Percentiles rank a stretch among this genome's conserved stretches.
phyloP scores from a whole-genome alignment of 495 filamentous ascomycete genomes.

The Tuber indicum region DNA sequence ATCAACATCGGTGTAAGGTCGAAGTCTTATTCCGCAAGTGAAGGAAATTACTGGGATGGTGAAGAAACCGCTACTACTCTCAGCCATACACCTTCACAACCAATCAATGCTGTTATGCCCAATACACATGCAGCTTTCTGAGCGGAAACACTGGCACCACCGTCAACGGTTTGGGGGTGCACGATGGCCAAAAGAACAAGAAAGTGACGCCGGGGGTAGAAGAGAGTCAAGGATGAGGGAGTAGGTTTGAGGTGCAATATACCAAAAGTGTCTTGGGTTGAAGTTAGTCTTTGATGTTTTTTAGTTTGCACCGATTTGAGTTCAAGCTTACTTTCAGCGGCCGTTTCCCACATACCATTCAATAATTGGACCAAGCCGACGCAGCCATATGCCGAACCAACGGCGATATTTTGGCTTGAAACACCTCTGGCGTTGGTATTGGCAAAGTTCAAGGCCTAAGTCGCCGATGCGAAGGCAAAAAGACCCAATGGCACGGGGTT shows the following conservation, averaged over 20 bases:
- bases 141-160: constrained; percentile 45
- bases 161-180: constrained; percentile 53
- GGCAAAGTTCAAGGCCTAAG: constrained; percentile 82
- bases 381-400: constrained; percentile 68
- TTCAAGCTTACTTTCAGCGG: constrained; percentile 58
- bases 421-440: constrained; percentile 65
- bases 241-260: constrained; percentile 91
- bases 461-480: constrained; percentile 84
- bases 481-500: constrained; percentile 84
- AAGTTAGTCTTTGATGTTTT: constrained; percentile 12
- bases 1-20: not conserved
- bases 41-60: constrained; percentile 59
- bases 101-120: constrained; percentile 80
- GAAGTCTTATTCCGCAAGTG: not conserved
- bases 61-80: constrained; percentile 91
- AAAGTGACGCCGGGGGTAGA: constrained; percentile 63
- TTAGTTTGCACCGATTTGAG: not conserved
- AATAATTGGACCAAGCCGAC: constrained; percentile 87
- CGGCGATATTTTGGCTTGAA: constrained; percentile 58
- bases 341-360: constrained; percentile 99
- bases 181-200: constrained; percentile 69
- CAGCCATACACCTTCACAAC: constrained; percentile 82
- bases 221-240: constrained; percentile 50
- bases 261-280: constrained; percentile 71
- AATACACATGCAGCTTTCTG: constrained; percentile 79